Evolutionary conservation across 306 rosid genomes (phyloP).

Genomic region (Alnus rubra): DNA sequence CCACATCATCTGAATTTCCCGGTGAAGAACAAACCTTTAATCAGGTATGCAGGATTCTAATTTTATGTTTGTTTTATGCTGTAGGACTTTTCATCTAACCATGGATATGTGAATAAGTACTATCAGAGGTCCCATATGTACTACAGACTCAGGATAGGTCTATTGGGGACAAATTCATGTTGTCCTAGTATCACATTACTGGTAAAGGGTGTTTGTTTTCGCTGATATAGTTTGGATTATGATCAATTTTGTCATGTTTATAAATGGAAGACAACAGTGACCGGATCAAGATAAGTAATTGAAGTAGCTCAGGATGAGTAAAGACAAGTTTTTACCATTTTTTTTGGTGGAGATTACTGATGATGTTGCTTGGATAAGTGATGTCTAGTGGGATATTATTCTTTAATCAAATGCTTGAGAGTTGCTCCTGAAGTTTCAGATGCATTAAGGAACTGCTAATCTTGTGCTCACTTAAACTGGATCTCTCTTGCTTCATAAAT

Average conservation of each 20-base stretch:
- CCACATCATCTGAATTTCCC: neutral
- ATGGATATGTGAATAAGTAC: neutral
- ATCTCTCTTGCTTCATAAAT: neutral
- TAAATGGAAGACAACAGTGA: neutral
- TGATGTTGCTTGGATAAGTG: too few species aligned
- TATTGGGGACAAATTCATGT: neutral
- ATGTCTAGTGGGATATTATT: neutral
- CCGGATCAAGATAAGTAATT: neutral
- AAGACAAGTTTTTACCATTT: too few species aligned
- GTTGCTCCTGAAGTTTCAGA: neutral
- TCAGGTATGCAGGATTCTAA: slow-evolving; percentile 4
- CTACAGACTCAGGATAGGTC: neutral
- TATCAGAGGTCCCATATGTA: neutral
- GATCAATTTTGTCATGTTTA: neutral
- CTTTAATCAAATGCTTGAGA: neutral
- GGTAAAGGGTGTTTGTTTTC: neutral
- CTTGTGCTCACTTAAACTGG: neutral
- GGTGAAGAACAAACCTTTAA: neutral
- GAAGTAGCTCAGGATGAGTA: neutral
- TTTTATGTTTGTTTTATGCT: neutral
- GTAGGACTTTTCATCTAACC: neutral
- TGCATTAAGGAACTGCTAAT: neutral
- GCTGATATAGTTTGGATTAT: neutral
- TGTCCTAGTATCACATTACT: neutral
- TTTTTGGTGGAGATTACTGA: too few species aligned